A percentile compares a stretch with the other conserved stretches of the same genome.
Conservation (phyloP, 148 eudicot genomes). For the Arctostaphylos glauca region DNA sequence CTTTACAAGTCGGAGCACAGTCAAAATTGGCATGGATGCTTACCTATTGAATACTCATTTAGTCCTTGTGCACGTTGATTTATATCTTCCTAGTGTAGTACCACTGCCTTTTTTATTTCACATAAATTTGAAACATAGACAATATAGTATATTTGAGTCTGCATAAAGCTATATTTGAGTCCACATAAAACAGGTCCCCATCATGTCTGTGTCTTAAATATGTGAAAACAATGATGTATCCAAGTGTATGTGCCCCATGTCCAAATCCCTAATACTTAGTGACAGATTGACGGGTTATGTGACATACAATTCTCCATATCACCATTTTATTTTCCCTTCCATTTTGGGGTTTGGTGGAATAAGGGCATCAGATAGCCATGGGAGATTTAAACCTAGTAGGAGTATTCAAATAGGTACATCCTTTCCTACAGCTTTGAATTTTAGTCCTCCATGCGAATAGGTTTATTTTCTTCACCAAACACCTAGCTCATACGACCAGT, state of each 20-base stretch:
- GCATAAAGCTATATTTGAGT: too few relatives aligned
- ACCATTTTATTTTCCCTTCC: background rate
- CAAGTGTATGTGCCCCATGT: background rate
- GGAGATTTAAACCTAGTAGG: background rate
- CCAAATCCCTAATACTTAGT: background rate
- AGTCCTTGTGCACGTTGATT: background rate
- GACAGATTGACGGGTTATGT: background rate
- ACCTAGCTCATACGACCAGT: background rate
- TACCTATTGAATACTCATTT: background rate
- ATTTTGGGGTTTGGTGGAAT: background rate
- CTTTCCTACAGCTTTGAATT: background rate
- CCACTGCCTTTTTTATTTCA: background rate
- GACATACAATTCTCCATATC: background rate
- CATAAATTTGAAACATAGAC: background rate
- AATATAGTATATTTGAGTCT: background rate
- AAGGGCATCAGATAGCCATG: background rate
- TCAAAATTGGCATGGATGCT: background rate
- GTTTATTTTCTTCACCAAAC: conserved; percentile 3
- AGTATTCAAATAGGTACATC: background rate
- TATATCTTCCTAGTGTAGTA: background rate
- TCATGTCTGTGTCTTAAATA: background rate
- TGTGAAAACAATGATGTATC: background rate
- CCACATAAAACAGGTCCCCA: background rate
- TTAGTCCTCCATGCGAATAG: background rate
- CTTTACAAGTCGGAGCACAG: background rate